phyloP scores from a whole-genome alignment of 106 monocot species.

The Phalaenopsis equestris region DNA sequence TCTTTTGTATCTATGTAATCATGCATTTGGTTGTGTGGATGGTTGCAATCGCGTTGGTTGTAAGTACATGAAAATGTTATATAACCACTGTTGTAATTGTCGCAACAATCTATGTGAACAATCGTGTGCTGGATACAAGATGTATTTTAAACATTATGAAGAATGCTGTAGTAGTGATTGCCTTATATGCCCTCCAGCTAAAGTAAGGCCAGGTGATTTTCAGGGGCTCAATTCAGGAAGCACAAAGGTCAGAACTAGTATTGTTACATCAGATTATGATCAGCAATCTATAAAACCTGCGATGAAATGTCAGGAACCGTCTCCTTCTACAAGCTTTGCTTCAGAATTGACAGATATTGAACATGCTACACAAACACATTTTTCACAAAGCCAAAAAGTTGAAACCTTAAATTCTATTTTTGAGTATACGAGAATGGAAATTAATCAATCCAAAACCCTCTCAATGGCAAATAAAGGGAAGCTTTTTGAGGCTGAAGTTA shows the following conservation, averaged over 20 bases:
- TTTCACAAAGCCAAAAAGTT: constrained; percentile 2
- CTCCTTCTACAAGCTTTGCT: background rate
- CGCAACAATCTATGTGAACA: background rate
- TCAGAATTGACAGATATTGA: constrained; percentile 5
- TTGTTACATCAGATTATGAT: background rate
- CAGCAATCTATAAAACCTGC: constrained; percentile 3
- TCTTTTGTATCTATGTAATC: constrained; percentile 6
- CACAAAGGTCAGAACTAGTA: background rate
- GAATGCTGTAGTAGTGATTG: constrained; percentile 17
- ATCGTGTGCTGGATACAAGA: constrained; percentile 6
- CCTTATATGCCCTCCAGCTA: constrained; percentile 20
- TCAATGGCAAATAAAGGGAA: background rate
- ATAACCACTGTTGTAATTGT: constrained; percentile 18
- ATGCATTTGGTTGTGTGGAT: constrained; percentile 10
- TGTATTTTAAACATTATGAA: constrained; percentile 16
- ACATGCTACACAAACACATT: background rate
- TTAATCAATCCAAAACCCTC: background rate
- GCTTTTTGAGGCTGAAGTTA: constrained; percentile 1
- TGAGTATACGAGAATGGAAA: constrained; percentile 8
- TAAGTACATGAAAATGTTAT: background rate
- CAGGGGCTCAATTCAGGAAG: background rate
- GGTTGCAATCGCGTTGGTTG: constrained; percentile 3
- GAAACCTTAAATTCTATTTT: background rate
- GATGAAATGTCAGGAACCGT: background rate
- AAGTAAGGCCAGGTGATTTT: background rate